phyloP scores from a whole-genome alignment of 1,284 basidiomycete genomes.

The Sanghuangporus sanghuang region DNA sequence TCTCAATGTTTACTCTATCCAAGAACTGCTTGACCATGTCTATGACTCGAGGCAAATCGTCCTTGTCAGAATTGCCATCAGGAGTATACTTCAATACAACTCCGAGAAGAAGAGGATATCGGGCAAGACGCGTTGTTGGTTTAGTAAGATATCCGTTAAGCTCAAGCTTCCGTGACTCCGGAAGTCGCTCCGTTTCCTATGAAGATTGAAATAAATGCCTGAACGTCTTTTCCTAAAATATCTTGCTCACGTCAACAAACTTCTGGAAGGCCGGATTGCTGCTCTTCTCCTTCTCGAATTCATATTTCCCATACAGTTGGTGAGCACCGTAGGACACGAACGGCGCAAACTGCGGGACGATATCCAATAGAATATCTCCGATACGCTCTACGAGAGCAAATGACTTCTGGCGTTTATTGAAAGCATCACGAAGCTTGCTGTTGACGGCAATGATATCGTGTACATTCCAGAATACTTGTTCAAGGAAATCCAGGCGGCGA shows the following conservation, averaged over 20 bases:
- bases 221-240: neutral
- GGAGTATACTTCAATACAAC: constrained; percentile 93
- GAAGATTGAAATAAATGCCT: constrained; percentile 15
- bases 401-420: constrained; percentile 93
- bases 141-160: constrained; percentile 98
- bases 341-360: constrained; percentile 84
- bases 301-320: constrained; percentile 97
- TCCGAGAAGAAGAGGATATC: constrained; percentile 92
- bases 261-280: constrained; percentile 90
- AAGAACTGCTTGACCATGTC: constrained; percentile 81
- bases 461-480: constrained; percentile 98
- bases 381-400: constrained; percentile 90
- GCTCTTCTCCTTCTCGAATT: constrained; percentile 98
- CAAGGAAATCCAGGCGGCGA: constrained; percentile 82
- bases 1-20: constrained; percentile 86
- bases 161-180: constrained; percentile 95
- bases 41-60: constrained; percentile 74
- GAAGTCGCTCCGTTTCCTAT: constrained; percentile 85
- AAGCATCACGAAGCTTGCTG: constrained; percentile 83
- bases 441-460: constrained; percentile 93
- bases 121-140: constrained; percentile 93
- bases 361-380: constrained; percentile 88
- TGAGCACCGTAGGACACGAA: constrained; percentile 97
- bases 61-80: constrained; percentile 88
- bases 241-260: constrained; percentile 82